A percentile compares a stretch with the other conserved stretches of the same genome.
These are phyloP conservation scores for Phytophthora colocasiae DNA, from an alignment of 352 stramenopile genomes.

Conservation along the genomic window DNA sequence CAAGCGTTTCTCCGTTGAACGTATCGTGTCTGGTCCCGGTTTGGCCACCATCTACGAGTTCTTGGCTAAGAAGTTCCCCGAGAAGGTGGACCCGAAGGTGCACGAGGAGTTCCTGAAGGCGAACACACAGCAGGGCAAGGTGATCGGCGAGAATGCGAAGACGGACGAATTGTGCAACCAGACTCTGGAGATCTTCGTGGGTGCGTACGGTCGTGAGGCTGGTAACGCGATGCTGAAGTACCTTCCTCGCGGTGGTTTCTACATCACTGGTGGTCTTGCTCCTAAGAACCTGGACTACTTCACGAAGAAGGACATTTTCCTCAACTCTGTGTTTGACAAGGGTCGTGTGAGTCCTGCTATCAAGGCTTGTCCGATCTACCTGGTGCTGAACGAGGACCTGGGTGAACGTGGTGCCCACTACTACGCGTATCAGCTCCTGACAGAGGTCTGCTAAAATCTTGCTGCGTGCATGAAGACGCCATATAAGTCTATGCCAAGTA, in stretches of 20 bases:
- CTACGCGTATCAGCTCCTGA: slow-evolving; percentile 73
- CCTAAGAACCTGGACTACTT: slow-evolving; percentile 97
- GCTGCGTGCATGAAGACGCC: neutral
- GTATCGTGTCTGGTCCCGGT: slow-evolving; percentile 94
- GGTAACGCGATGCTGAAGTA: slow-evolving; percentile 95
- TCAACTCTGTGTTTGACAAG: slow-evolving; percentile 85
- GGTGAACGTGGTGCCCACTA: slow-evolving; percentile 90
- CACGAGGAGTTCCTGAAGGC: slow-evolving; percentile 66
- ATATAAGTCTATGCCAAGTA: neutral
- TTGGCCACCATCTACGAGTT: slow-evolving; percentile 97
- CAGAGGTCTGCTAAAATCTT: neutral
- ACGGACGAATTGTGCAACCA: slow-evolving; percentile 81
- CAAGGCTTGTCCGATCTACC: slow-evolving; percentile 80
- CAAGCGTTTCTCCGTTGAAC: slow-evolving; percentile 94
- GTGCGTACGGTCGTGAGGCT: slow-evolving; percentile 95
- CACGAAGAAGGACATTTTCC: slow-evolving; percentile 74
- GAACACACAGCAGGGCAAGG: slow-evolving; percentile 70
- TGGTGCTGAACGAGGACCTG: slow-evolving; percentile 90
- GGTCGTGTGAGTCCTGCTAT: slow-evolving; percentile 84
- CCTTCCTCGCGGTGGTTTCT: slow-evolving; percentile 95
- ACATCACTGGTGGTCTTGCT: slow-evolving; percentile 96
- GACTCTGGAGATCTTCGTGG: slow-evolving; percentile 95
- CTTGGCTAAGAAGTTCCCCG: slow-evolving; percentile 89
- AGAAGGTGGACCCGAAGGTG: slow-evolving; percentile 83
- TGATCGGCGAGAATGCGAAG: slow-evolving; percentile 89